These are phyloP conservation scores for Persicaria tinctoria DNA, from an alignment of 148 eudicot species.

Conservation along the genomic window DNA sequence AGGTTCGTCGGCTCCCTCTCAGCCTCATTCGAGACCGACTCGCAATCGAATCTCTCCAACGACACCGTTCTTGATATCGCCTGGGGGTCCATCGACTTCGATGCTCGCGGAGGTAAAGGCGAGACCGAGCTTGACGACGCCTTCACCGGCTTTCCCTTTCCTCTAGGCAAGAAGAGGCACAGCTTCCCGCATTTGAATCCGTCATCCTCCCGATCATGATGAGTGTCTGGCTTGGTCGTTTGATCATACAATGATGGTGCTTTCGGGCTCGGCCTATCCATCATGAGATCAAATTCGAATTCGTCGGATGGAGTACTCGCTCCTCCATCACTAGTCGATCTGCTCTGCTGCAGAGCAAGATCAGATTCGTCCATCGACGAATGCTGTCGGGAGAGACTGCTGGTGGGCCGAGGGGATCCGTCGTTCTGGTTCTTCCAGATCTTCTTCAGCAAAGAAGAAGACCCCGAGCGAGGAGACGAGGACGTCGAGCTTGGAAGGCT, in stretches of 20 bases:
- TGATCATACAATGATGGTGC: not conserved
- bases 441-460: conserved; percentile 24
- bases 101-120: not conserved
- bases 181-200: conserved; percentile 69
- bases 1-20: conserved; percentile 37
- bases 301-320: conserved; percentile 31
- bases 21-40: conserved; percentile 34
- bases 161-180: conserved; percentile 73
- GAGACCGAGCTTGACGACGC: conserved; percentile 21
- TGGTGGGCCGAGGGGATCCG: not conserved
- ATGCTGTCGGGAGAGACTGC: conserved; percentile 17
- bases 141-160: conserved; percentile 57
- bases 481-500: conserved; percentile 60
- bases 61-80: conserved; percentile 61
- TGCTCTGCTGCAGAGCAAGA: conserved; percentile 34
- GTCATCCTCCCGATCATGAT: conserved; percentile 11
- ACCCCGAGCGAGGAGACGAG: conserved; percentile 36
- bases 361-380: conserved; percentile 47
- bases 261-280: not conserved
- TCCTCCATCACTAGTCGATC: conserved; percentile 53
- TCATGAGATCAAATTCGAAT: conserved; percentile 14
- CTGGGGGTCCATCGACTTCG: conserved; percentile 11
- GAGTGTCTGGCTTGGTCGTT: not conserved
- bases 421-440: conserved; percentile 19
- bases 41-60: conserved; percentile 78